These are phyloP conservation scores for Colletotrichum kahawae DNA, from an alignment of 2,329 filamentous ascomycete species.

Conservation along the genomic window DNA sequence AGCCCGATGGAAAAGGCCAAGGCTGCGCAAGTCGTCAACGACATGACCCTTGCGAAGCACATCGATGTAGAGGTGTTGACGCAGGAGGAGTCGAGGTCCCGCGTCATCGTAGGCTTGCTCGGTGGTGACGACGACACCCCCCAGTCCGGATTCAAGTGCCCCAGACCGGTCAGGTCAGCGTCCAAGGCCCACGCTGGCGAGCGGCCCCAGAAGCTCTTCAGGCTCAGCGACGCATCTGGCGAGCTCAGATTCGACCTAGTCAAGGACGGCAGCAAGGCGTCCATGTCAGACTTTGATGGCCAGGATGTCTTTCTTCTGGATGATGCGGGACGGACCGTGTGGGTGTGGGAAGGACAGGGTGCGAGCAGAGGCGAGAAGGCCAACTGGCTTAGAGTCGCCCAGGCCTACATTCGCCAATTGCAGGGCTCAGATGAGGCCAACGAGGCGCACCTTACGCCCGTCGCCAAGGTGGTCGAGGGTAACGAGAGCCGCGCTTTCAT, in stretches of 20 bases:
- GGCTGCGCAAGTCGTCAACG: conserved; percentile 70
- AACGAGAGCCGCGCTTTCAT: conserved; percentile 59
- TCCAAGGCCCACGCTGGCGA: conserved; percentile 23
- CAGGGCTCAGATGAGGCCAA: conserved; percentile 32
- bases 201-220: conserved; percentile 54
- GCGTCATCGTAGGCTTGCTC: conserved; percentile 60
- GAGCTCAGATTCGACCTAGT: conserved; percentile 61
- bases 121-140: conserved; percentile 50
- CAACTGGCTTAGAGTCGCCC: conserved; percentile 64
- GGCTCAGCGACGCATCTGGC: conserved; percentile 67
- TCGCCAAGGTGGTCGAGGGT: conserved; percentile 63
- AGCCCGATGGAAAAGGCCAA: conserved; percentile 74
- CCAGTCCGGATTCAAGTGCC: conserved; percentile 42
- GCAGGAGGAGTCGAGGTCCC: conserved; percentile 62
- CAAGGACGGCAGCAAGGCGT: conserved; percentile 56
- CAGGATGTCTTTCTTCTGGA: conserved; percentile 68
- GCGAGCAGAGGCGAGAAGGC: conserved; percentile 65
- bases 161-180: conserved; percentile 43
- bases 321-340: conserved; percentile 61
- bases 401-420: conserved; percentile 56
- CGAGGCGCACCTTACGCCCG: conserved; percentile 49
- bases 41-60: conserved; percentile 68
- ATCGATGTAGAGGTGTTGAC: conserved; percentile 69
- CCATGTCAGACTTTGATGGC: conserved; percentile 55
- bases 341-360: conserved; percentile 69